Evolutionary conservation across 1,284 basidiomycete genomes (phyloP).

Genomic region (Trametes sp.): DNA sequence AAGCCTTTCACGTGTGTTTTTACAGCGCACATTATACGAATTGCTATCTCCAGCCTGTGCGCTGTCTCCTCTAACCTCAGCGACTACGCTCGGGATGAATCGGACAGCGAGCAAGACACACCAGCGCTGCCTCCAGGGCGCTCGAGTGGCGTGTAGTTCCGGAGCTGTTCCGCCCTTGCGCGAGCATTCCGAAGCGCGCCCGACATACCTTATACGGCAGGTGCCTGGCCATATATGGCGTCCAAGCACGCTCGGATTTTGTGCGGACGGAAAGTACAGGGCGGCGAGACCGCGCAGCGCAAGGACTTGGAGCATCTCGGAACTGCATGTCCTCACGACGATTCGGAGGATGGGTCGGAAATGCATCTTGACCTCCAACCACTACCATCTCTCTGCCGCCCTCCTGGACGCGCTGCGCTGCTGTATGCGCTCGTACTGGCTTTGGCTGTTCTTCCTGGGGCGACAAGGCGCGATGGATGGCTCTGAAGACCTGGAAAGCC

Average conservation of each 20-base stretch:
- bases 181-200: conserved; percentile 23
- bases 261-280: conserved; percentile 19
- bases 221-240: conserved; percentile 13
- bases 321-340: conserved; percentile 1
- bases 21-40: too few relatives aligned
- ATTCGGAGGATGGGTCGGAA: conserved; percentile 19
- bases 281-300: background rate
- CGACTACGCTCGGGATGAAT: conserved; percentile 16
- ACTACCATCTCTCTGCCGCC: conserved; percentile 19
- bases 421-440: background rate
- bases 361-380: conserved; percentile 24
- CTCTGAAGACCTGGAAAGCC: background rate
- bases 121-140: background rate
- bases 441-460: background rate
- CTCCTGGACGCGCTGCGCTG: background rate
- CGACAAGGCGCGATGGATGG: background rate
- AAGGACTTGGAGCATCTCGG: conserved; percentile 4
- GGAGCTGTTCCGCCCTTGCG: conserved; percentile 17
- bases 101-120: conserved; percentile 15
- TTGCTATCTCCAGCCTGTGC: background rate
- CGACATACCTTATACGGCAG: conserved; percentile 3
- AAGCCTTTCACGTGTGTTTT: too few relatives aligned
- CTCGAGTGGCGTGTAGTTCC: conserved; percentile 17
- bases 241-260: conserved; percentile 19
- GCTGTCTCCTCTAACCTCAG: background rate